These are phyloP conservation scores for Saccharum officinarum DNA, from an alignment of 176 grass and related monocot genomes.

Conservation along the genomic window DNA sequence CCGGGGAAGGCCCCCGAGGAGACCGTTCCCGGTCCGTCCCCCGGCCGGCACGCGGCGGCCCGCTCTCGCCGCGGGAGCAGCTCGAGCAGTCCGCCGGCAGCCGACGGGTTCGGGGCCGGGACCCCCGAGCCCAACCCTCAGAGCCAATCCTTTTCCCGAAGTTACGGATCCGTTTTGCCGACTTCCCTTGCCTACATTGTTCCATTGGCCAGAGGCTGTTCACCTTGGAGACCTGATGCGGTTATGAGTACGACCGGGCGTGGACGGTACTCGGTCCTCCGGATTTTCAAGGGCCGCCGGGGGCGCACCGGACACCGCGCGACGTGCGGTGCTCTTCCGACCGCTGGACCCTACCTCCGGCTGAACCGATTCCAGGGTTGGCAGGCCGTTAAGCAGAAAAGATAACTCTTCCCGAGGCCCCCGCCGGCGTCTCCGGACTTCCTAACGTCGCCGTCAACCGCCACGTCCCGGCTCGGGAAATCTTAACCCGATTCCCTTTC, in stretches of 20 bases:
- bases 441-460: conserved; percentile 58
- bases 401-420: neutral
- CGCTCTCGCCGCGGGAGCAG: neutral
- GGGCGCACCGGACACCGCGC: conserved; percentile 59
- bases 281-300: conserved; percentile 68
- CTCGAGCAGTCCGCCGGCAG: neutral
- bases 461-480: conserved; percentile 63
- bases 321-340: conserved; percentile 70
- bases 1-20: conserved; percentile 12
- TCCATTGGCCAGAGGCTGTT: conserved; percentile 49
- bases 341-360: conserved; percentile 71
- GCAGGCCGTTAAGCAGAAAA: too few species aligned
- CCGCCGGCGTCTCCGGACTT: conserved; percentile 56
- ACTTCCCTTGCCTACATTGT: conserved; percentile 63
- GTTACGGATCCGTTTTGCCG: too few species aligned
- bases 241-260: conserved; percentile 56
- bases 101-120: neutral
- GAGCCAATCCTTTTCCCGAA: neutral
- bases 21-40: neutral
- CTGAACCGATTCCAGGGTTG: conserved; percentile 42
- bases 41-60: neutral
- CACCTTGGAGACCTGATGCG: conserved; percentile 80
- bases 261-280: conserved; percentile 63
- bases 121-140: too few species aligned
- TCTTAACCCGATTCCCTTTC: conserved; percentile 69